Conservation (phyloP, 768 basidiomycete species). For the Suillus luteus region DNA sequence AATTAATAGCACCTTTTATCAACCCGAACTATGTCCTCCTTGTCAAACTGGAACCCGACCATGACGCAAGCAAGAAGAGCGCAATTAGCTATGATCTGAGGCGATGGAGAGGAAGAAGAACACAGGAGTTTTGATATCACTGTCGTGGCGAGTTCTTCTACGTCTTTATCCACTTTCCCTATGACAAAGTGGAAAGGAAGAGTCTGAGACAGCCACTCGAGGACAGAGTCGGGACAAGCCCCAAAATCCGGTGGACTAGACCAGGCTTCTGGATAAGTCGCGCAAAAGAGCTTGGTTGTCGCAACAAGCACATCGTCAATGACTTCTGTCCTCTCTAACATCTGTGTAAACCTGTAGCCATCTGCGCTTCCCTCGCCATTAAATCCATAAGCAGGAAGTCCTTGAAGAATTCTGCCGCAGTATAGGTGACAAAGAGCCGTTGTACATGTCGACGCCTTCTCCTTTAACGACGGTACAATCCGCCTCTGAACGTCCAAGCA, state of each 20-base stretch:
- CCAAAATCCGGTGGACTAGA: too few species aligned
- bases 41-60: too few species aligned
- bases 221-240: neutral
- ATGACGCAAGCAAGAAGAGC: too few species aligned
- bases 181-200: neutral
- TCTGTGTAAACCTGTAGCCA: too few species aligned
- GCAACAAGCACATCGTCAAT: neutral
- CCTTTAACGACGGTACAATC: neutral
- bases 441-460: neutral
- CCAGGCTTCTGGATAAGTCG: too few species aligned
- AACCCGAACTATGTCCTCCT: too few species aligned
- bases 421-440: neutral
- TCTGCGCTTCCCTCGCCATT: rapidly evolving
- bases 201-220: neutral
- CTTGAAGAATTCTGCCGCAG: neutral
- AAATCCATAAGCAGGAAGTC: neutral
- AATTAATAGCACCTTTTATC: too few species aligned
- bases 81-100: neutral
- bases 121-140: neutral
- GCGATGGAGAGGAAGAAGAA: neutral
- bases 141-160: neutral
- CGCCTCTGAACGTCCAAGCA: neutral
- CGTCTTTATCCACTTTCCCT: neutral
- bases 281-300: neutral
- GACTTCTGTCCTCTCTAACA: too few species aligned